These are phyloP conservation scores for Trifolium subterraneum DNA, from an alignment of 306 rosid genomes.

Conservation along the genomic window DNA sequence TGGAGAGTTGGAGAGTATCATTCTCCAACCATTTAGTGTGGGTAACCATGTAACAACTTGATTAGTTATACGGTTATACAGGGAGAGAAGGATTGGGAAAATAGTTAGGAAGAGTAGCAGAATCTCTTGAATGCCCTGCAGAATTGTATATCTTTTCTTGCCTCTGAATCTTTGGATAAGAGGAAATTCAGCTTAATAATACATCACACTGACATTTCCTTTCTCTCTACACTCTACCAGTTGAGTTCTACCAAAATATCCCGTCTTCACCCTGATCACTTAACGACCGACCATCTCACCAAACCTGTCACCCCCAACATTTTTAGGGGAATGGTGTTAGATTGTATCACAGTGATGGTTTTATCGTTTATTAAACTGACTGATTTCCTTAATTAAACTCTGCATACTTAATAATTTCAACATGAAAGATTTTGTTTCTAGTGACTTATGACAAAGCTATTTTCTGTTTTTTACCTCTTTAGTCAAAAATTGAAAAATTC, in stretches of 20 bases:
- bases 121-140: neutral
- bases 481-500: neutral
- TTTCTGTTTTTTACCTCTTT: slow-evolving; percentile 3
- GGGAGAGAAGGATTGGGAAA: slow-evolving; percentile 6
- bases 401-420: slow-evolving; percentile 5
- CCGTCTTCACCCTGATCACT: neutral
- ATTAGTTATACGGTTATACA: slow-evolving; percentile 6
- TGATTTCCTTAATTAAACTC: neutral
- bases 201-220: neutral
- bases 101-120: slow-evolving; percentile 2
- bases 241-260: neutral
- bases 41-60: slow-evolving; percentile 7
- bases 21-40: neutral
- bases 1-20: neutral
- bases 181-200: slow-evolving; percentile 9
- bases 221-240: neutral
- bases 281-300: neutral
- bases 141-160: neutral
- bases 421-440: slow-evolving; percentile 21
- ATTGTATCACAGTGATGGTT: neutral
- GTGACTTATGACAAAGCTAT: neutral
- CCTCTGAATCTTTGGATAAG: neutral
- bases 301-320: neutral
- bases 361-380: neutral
- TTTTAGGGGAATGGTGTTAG: neutral